Percentiles rank a stretch among this genome's conserved stretches.
Conservation (phyloP, 208 protist genomes). For the Crithidia sp. region DNA sequence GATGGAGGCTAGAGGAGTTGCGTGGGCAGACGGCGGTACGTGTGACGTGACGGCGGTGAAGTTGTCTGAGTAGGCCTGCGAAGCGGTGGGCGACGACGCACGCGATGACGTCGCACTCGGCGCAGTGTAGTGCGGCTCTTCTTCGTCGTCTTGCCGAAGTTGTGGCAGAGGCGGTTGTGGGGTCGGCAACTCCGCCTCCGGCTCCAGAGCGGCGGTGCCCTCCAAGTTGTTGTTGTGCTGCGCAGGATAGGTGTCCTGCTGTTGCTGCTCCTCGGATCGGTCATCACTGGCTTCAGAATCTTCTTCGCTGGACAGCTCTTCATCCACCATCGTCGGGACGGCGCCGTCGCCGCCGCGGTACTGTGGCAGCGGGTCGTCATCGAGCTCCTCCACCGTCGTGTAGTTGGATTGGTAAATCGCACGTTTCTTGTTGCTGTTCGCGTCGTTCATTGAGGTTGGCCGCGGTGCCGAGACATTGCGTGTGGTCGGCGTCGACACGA, state of each 20-base stretch:
- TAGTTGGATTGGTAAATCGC: slow-evolving; percentile 21
- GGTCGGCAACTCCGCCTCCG: not conserved
- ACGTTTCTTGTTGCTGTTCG: slow-evolving; percentile 1
- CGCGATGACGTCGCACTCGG: not conserved
- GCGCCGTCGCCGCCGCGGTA: not conserved
- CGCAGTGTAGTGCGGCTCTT: no score
- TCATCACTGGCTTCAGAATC: not conserved
- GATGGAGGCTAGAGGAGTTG: not conserved
- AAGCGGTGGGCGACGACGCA: not conserved
- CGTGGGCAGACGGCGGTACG: not conserved
- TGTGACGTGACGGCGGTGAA: not conserved
- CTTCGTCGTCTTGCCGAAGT: not conserved
- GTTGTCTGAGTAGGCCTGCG: slow-evolving; percentile 9
- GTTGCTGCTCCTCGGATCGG: not conserved
- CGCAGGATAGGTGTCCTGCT: no score
- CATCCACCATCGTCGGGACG: not conserved
- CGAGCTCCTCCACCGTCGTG: slow-evolving; percentile 18
- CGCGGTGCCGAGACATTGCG: slow-evolving; percentile 9
- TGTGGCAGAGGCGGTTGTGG: not conserved
- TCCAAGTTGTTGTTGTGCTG: not conserved
- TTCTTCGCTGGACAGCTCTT: slow-evolving; percentile 1
- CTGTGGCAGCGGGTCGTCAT: slow-evolving; percentile 21
- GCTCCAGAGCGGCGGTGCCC: not conserved
- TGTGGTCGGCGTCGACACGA: slow-evolving; percentile 8
- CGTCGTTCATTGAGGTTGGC: not conserved